Conservation (phyloP, 257 asterid species). For the Echium plantagineum region DNA sequence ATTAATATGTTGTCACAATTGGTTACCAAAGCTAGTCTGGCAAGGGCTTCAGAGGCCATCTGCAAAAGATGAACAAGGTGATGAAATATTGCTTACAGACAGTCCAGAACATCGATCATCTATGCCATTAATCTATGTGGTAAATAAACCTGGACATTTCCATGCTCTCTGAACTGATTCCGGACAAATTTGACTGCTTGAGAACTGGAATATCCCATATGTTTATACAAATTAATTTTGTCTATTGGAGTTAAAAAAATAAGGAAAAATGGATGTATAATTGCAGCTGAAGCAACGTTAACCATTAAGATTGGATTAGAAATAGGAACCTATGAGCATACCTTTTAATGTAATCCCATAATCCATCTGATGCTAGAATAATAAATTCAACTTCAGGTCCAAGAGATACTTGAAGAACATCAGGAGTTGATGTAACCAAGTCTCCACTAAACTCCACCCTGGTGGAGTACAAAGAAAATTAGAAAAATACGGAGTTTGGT, state of each 20-base stretch:
- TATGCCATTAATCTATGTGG: constrained; percentile 2
- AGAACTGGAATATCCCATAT: constrained; percentile 34
- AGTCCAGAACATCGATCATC: neutral
- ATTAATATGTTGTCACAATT: neutral
- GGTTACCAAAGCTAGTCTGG: constrained; percentile 70
- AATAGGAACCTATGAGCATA: constrained; percentile 3
- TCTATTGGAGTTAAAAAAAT: neutral
- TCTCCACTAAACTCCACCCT: constrained; percentile 62
- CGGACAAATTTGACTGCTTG: constrained; percentile 62
- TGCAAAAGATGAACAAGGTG: constrained; percentile 15
- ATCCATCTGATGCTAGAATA: constrained; percentile 84
- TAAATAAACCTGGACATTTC: constrained; percentile 88
- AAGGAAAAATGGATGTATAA: neutral
- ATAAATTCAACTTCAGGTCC: constrained; percentile 71
- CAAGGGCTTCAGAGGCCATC: constrained; percentile 88
- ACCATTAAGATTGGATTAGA: too few species aligned
- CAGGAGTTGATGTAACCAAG: constrained; percentile 65
- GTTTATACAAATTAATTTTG: neutral
- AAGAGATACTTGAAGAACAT: constrained; percentile 58
- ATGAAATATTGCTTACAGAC: constrained; percentile 9
- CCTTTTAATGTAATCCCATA: constrained; percentile 94
- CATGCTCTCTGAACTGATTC: constrained; percentile 67
- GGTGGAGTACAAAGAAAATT: constrained; percentile 13
- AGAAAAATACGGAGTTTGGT: neutral
- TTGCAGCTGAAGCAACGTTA: neutral